Percentiles rank a stretch among this genome's conserved stretches.
Conservation (phyloP, 495 filamentous ascomycete genomes). For the Penicillium robsamsonii region DNA sequence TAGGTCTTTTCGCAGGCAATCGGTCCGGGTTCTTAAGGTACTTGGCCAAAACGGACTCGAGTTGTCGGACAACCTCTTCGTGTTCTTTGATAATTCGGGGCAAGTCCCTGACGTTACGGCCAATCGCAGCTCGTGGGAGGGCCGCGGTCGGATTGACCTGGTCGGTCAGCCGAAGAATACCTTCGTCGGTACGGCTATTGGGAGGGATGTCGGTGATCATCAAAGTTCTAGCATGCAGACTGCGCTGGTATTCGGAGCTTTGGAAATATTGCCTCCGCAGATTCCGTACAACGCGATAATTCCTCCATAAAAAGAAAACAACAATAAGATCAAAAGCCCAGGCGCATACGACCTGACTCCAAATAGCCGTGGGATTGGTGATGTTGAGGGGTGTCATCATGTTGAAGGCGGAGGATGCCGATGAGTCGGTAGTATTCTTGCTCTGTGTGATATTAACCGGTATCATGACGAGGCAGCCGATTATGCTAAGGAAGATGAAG, state of each 20-base stretch:
- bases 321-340: constrained; percentile 77
- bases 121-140: constrained; percentile 76
- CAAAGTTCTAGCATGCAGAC: constrained; percentile 83
- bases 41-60: constrained; percentile 81
- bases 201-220: constrained; percentile 89
- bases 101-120: constrained; percentile 85
- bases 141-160: constrained; percentile 69
- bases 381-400: constrained; percentile 54
- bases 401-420: constrained; percentile 42
- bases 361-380: constrained; percentile 46
- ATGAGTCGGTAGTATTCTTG: constrained; percentile 24
- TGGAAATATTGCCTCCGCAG: constrained; percentile 79
- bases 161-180: constrained; percentile 77
- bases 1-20: constrained; percentile 74
- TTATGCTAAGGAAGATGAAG: constrained; percentile 67
- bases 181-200: constrained; percentile 73
- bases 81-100: constrained; percentile 84
- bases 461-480: constrained; percentile 78
- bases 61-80: constrained; percentile 69
- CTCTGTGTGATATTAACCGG: constrained; percentile 71
- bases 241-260: constrained; percentile 83
- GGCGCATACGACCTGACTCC: constrained; percentile 79
- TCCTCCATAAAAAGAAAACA: constrained; percentile 81
- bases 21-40: constrained; percentile 85
- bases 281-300: constrained; percentile 69